Conservation (phyloP, 768 basidiomycete genomes). For the Gelatoporia subvermispora region DNA sequence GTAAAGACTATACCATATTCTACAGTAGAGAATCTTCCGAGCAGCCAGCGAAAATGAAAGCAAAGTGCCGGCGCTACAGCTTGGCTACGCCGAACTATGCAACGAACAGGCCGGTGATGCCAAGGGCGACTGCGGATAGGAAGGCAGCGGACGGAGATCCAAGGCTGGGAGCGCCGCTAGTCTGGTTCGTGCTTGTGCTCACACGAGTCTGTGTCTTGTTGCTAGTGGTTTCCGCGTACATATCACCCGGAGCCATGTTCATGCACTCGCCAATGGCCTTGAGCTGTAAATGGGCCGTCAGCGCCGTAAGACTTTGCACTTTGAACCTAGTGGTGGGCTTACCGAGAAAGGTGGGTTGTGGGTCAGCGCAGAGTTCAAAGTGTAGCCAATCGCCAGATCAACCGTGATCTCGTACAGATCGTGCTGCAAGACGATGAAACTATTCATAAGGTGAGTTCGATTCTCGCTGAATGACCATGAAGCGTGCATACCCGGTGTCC, state of each 20-base stretch:
- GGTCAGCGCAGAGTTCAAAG: conserved; percentile 67
- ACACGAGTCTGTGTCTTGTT: too few relatives aligned
- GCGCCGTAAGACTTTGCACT: background rate
- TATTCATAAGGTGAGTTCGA: conserved; percentile 16
- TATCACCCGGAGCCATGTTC: conserved; percentile 53
- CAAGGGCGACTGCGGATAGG: too few relatives aligned
- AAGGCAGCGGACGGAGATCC: too few relatives aligned
- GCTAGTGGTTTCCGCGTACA: conserved; percentile 78
- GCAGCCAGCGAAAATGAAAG: too few relatives aligned
- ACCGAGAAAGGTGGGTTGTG: conserved; percentile 66
- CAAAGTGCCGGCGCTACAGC: too few relatives aligned
- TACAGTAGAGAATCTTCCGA: too few relatives aligned
- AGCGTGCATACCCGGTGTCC: conserved; percentile 46
- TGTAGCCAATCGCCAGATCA: conserved; percentile 86
- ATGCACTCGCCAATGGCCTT: conserved; percentile 78
- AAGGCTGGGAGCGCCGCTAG: too few relatives aligned
- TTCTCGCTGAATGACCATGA: conserved; percentile 10
- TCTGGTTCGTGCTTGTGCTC: too few relatives aligned
- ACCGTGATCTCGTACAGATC: conserved; percentile 84
- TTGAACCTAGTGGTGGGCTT: conserved; percentile 11
- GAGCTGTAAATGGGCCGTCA: conserved; percentile 34
- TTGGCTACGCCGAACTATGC: too few relatives aligned
- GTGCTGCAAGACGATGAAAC: conserved; percentile 88
- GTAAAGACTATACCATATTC: too few relatives aligned
- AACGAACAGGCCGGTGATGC: too few relatives aligned